These are phyloP conservation scores for Petasospora fabianii DNA, from an alignment of 1,139 yeast genomes.

Conservation along the genomic window DNA sequence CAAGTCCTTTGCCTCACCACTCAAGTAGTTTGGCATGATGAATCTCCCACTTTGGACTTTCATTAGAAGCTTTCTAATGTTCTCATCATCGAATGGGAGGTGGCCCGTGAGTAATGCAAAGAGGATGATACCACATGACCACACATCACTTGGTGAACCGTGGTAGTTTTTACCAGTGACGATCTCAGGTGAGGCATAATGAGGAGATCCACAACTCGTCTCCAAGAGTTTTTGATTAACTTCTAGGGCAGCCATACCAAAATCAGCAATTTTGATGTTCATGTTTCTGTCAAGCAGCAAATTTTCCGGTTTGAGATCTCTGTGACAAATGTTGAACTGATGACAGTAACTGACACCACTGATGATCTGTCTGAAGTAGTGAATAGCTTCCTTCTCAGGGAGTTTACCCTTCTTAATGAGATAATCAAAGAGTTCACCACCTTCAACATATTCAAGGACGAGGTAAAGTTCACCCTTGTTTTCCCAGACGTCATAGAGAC, in stretches of 20 bases:
- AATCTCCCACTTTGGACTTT: slow-evolving; percentile 91
- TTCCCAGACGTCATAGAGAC: slow-evolving; percentile 98
- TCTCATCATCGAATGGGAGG: slow-evolving; percentile 95
- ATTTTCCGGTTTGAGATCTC: slow-evolving; percentile 96
- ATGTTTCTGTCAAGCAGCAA: slow-evolving; percentile 79
- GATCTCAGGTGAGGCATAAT: slow-evolving; percentile 96
- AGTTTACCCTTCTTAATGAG: slow-evolving; percentile 83
- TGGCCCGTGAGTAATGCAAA: slow-evolving; percentile 94
- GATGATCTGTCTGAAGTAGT: slow-evolving; percentile 87
- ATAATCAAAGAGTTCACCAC: slow-evolving; percentile 93
- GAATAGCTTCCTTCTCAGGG: slow-evolving; percentile 85
- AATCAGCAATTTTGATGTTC: slow-evolving; percentile 94
- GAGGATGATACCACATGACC: slow-evolving; percentile 97
- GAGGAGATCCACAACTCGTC: slow-evolving; percentile 98
- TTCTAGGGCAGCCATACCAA: slow-evolving; percentile 99
- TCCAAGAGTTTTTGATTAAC: slow-evolving; percentile 80
- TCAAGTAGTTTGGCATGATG: slow-evolving; percentile 75
- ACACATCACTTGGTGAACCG: slow-evolving; percentile 95
- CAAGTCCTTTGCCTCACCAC: slow-evolving; percentile 81
- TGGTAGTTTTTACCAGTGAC: slow-evolving; percentile 93
- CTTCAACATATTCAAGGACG: slow-evolving; percentile 93
- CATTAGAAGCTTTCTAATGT: slow-evolving; percentile 75
- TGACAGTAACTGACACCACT: slow-evolving; percentile 93
- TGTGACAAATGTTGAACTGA: slow-evolving; percentile 88
- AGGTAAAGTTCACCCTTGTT: slow-evolving; percentile 88